Evolutionary conservation across 2,329 filamentous ascomycete genomes (phyloP).

Genomic region (Lasiodiplodia citricola): DNA sequence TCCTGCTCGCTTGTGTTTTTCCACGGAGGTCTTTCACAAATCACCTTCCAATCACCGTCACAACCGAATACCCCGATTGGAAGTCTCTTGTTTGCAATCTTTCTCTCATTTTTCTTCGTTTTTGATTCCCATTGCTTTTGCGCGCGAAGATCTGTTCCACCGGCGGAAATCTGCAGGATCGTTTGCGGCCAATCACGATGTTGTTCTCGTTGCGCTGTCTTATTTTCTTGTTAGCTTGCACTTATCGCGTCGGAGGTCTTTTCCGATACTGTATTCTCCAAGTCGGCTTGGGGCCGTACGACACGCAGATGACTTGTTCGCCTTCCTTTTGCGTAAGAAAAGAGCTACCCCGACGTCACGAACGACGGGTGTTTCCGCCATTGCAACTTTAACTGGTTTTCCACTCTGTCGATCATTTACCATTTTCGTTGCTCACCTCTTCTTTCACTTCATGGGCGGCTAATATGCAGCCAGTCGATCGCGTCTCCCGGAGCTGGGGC

Average conservation of each 20-base stretch:
- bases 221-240: background rate
- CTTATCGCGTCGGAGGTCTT: conserved; percentile 10
- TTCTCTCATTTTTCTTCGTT: background rate
- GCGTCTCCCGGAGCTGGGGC: conserved; percentile 4
- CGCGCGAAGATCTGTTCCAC: background rate
- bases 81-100: background rate
- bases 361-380: conserved; percentile 7
- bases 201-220: background rate
- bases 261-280: conserved; percentile 3
- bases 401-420: background rate
- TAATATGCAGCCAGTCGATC: conserved; percentile 14
- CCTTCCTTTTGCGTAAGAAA: background rate
- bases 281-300: background rate
- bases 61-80: conserved; percentile 24
- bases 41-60: background rate
- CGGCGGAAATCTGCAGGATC: background rate
- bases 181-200: background rate
- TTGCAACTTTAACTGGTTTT: conserved; percentile 8
- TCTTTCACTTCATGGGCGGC: conserved; percentile 6
- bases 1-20: conserved; percentile 1
- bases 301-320: background rate
- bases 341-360: conserved; percentile 15
- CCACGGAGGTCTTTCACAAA: background rate
- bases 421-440: background rate
- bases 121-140: conserved; percentile 7